Conservation (phyloP, 768 basidiomycete genomes). For the Albatrellus ellisii region DNA sequence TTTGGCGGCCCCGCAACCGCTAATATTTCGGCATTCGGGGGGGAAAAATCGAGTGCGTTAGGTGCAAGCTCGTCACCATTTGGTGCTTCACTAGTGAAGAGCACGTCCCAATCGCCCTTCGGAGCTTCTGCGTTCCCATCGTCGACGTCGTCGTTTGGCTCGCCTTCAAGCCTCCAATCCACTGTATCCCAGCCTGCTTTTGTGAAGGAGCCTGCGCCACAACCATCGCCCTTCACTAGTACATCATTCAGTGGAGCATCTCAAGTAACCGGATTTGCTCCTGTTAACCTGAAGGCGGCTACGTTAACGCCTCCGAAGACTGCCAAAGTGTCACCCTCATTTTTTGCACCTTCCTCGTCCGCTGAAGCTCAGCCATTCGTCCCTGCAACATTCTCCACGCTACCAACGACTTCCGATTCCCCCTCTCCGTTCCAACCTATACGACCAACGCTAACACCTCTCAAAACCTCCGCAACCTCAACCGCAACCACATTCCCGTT, state of each 20-base stretch:
- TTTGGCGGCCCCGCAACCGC: conserved; percentile 13
- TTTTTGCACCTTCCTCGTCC: conserved; percentile 12
- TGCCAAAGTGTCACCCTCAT: conserved; percentile 11
- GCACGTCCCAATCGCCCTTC: conserved; percentile 3
- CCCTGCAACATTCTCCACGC: neutral
- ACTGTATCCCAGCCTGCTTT: conserved; percentile 1
- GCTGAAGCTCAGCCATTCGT: too few relatives aligned
- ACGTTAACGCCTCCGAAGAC: conserved; percentile 11
- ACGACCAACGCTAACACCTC: neutral
- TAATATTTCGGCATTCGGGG: conserved; percentile 10
- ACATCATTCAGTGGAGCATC: too few relatives aligned
- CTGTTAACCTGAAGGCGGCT: conserved; percentile 12
- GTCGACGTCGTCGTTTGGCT: conserved; percentile 5
- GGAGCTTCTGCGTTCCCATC: conserved; percentile 1
- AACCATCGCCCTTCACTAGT: neutral
- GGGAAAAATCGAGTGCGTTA: too few relatives aligned
- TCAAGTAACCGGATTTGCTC: too few relatives aligned
- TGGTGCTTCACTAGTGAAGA: too few relatives aligned
- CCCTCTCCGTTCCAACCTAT: neutral
- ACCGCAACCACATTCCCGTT: conserved; percentile 2
- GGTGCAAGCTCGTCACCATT: too few relatives aligned
- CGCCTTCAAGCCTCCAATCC: conserved; percentile 6
- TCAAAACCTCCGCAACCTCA: conserved; percentile 6
- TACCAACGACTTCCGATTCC: conserved; percentile 2
- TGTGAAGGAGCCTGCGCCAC: conserved; percentile 1